Base-by-base conservation (phyloP, 805 yeast genomes). In the Grigorovia yakushimaensis region DNA sequence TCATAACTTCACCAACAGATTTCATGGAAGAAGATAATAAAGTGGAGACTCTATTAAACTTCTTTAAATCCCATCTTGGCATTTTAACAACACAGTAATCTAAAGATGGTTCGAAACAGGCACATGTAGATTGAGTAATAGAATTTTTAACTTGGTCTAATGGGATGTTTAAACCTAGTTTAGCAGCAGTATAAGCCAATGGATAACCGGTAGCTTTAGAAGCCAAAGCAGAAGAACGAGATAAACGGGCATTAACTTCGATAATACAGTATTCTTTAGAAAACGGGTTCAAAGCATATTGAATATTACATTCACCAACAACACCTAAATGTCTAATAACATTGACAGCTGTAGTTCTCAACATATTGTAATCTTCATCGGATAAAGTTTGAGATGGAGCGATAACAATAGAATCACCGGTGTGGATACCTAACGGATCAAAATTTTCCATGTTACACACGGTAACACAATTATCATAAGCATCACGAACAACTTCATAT, bases 361-460 rank as follows among this genome's bases (percentile, higher is more conserved):
- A 77, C 98, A 93, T 93, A 72, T 91, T 87, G 73, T 89, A 91
- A 62, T 91, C 98, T 66, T 87, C 96, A 65, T 91, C 98, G 18
- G 96, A 84, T 54, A 91, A 73, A 40, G 98, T 91, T 73, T 91
- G 98, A 41, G 97, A 89, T 44, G 98, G 98, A 47, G 98, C 98
- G 62, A 91, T 96, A 48, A 91, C 98, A 62, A 91, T 93, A 47
- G 98, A 93, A 69, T 91, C 98, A 77, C 98, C 98, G 50, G 98
- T 91, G 66, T 91, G 98, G 61, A 91, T 89, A 66, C 98, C 98
- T 59, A 91, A 77, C 42, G 98, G 98, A 71, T 91, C 98, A 57
- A 91, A 91, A 72, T 91, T 91, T 73, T 91, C 98, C 98, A 91
- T 91, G 73, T 91, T 91, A 78, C 98, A 91, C 53, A 91, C 98